Base-by-base conservation (phyloP, 2,329 filamentous ascomycete genomes). In the Aspergillaceae sp. region DNA sequence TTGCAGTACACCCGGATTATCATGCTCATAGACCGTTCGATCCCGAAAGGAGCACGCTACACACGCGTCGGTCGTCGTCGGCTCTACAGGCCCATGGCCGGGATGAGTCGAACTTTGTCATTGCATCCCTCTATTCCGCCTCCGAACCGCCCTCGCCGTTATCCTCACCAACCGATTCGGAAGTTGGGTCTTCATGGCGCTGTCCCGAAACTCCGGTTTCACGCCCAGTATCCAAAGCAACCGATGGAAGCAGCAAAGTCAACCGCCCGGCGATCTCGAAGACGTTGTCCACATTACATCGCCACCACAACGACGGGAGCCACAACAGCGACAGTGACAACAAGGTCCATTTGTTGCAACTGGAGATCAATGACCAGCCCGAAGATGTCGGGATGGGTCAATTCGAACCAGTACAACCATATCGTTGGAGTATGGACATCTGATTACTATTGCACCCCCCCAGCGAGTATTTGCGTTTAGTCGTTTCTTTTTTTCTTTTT, bases 381-480 rank as follows among this genome's bases (percentile, higher is more conserved):
- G 49, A 56, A 42, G 58, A 62, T 35, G 49, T 65, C 26, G 58
- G 50, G 9, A 44, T 63, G 29, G 62, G 63, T 40, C 58, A 65
- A 45, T 51, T 66, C 26, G 57, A 64, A 46, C 58, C 56, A 34
- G 54, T 67, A 43, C 63, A 63, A 30, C 66, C 65, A 8, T 69
- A 62, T 58, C 61, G 67, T 49, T 70, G 67, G 67, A 70, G 67
- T 51, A 70, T 70, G 65, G 66, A 70, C 48, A 63, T 70, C 35
- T 70, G 58, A 61, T 34, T 27, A 27, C 29, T 34, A 8, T 27
- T n/a, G 29, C 32, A 28, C 8, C 34, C 29, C 19, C 19, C 19
- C 19, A 19, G 19, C 19, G 19, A 19, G 19, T 19, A 19, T 19
- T 30, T 36, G 26, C 35, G 3, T 36, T 43, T 36, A 5, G 26